These are phyloP conservation scores for Hericium alpestre DNA, from an alignment of 768 basidiomycete genomes.

Conservation along the genomic window DNA sequence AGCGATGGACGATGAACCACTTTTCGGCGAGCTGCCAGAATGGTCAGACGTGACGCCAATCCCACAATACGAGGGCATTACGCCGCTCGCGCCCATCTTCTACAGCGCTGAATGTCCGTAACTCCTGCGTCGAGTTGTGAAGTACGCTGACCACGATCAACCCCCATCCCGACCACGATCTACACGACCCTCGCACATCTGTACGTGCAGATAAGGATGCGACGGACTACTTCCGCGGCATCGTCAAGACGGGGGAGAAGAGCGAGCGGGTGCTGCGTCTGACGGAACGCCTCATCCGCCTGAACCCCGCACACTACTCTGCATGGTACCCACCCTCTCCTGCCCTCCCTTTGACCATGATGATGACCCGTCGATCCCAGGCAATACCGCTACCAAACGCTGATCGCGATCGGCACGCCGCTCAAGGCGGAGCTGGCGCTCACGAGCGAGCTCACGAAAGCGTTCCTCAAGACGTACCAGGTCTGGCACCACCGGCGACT, in stretches of 20 bases:
- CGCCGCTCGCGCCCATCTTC: constrained; percentile 84
- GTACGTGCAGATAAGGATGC: constrained; percentile 71
- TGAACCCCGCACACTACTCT: constrained; percentile 95
- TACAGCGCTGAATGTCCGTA: constrained; percentile 80
- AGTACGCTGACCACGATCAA: neutral
- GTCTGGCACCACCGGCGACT: constrained; percentile 93
- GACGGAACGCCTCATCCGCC: constrained; percentile 78
- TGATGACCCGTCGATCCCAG: constrained; percentile 29
- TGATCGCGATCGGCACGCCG: constrained; percentile 54
- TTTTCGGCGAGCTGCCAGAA: constrained; percentile 55
- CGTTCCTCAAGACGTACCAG: constrained; percentile 90
- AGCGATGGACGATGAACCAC: constrained; percentile 5
- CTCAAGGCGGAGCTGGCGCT: constrained; percentile 70
- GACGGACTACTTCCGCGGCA: constrained; percentile 83
- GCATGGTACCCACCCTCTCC: constrained; percentile 59
- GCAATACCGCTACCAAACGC: constrained; percentile 91
- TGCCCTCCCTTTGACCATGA: neutral
- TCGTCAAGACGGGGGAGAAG: constrained; percentile 69
- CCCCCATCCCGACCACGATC: neutral
- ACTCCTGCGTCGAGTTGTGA: constrained; percentile 3
- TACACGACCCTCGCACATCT: constrained; percentile 6
- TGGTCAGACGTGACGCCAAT: constrained; percentile 79
- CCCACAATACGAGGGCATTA: constrained; percentile 66
- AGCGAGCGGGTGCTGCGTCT: constrained; percentile 74
- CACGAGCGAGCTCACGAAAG: constrained; percentile 80